These are phyloP conservation scores for Talaromyces amestolkiae DNA, from an alignment of 2,329 filamentous ascomycete genomes.

Conservation along the genomic window DNA sequence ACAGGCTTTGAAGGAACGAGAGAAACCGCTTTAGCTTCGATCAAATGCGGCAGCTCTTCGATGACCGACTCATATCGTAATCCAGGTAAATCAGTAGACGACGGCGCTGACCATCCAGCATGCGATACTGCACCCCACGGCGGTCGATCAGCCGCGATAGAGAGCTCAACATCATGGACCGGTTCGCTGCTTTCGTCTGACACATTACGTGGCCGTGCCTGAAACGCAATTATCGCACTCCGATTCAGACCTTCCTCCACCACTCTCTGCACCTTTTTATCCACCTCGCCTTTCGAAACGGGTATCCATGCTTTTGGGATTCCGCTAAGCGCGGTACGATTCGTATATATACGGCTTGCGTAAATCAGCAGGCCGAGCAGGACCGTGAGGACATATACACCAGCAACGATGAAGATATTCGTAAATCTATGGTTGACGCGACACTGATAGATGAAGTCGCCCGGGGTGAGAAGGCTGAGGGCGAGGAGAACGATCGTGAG, in stretches of 20 bases:
- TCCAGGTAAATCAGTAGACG: conserved; percentile 69
- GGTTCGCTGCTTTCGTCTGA: conserved; percentile 38
- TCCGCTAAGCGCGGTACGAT: conserved; percentile 70
- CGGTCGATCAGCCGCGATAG: conserved; percentile 46
- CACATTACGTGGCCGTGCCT: conserved; percentile 66
- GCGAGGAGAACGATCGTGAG: conserved; percentile 70
- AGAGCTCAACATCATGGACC: conserved; percentile 31
- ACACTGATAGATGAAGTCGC: conserved; percentile 76
- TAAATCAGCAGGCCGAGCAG: conserved; percentile 74
- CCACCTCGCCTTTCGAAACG: conserved; percentile 79
- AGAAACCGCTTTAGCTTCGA: conserved; percentile 90
- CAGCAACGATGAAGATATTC: conserved; percentile 79
- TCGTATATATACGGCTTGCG: conserved; percentile 79
- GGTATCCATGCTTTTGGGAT: conserved; percentile 88
- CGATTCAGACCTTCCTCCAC: conserved; percentile 69
- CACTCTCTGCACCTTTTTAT: conserved; percentile 69
- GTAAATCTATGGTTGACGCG: conserved; percentile 64
- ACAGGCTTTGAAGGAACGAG: conserved; percentile 64
- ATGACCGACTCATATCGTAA: conserved; percentile 82
- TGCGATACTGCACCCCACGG: conserved; percentile 85
- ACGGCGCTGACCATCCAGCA: conserved; percentile 82
- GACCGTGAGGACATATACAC: conserved; percentile 71
- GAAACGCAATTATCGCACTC: conserved; percentile 78
- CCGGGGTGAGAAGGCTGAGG: conserved; percentile 76
- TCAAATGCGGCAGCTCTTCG: conserved; percentile 78